Evolutionary conservation across 768 basidiomycete genomes (phyloP).

Genomic region (Termitomyces sp.): DNA sequence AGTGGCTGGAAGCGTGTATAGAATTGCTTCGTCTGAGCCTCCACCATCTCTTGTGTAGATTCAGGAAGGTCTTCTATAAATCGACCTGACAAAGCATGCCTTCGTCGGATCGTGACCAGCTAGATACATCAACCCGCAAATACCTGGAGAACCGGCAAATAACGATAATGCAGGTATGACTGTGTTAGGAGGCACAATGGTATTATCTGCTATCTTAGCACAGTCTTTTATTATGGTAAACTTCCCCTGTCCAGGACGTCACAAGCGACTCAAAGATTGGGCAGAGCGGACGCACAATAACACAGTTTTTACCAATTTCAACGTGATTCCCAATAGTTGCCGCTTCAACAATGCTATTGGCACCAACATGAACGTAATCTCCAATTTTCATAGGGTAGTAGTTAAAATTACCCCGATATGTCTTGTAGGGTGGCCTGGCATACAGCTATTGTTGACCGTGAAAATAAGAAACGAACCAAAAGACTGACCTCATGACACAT

Average conservation of each 20-base stretch:
- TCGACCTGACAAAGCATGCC: constrained; percentile 43
- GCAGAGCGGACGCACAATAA: constrained; percentile 60
- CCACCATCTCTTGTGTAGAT: constrained; percentile 89
- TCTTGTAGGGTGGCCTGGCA: constrained; percentile 78
- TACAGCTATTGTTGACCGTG: neutral
- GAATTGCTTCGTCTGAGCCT: constrained; percentile 78
- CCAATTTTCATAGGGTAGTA: constrained; percentile 98
- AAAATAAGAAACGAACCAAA: neutral
- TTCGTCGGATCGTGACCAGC: neutral
- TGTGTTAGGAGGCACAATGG: constrained; percentile 86
- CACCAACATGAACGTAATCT: constrained; percentile 92
- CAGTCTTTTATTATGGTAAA: constrained; percentile 97
- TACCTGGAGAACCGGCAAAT: constrained; percentile 89
- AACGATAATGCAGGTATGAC: constrained; percentile 85
- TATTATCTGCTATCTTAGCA: constrained; percentile 83
- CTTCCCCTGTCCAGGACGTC: constrained; percentile 60
- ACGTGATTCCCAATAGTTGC: constrained; percentile 93
- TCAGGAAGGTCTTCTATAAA: constrained; percentile 86
- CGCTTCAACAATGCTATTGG: constrained; percentile 86
- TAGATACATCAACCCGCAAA: constrained; percentile 10
- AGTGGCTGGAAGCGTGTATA: constrained; percentile 78
- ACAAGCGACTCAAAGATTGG: neutral
- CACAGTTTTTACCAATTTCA: constrained; percentile 91
- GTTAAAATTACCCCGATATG: constrained; percentile 87
- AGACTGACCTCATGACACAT: constrained; percentile 71